Percentiles rank a stretch among this genome's conserved stretches.
phyloP scores from a whole-genome alignment of 306 rosid genomes.

The Quillaja saponaria region DNA sequence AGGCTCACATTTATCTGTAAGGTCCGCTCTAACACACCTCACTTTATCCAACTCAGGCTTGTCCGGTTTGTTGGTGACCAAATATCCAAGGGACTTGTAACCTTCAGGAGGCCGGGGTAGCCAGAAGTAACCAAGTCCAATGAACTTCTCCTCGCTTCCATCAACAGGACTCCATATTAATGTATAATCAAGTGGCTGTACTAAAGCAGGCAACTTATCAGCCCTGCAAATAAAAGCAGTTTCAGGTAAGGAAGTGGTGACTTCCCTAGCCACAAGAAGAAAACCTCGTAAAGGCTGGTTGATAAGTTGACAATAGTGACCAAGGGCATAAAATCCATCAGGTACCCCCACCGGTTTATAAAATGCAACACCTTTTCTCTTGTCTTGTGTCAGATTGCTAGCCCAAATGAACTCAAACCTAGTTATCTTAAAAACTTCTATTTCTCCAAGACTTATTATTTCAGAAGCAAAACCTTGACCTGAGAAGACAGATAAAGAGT shows the following conservation, averaged over 20 bases:
- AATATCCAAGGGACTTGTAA: conserved; percentile 68
- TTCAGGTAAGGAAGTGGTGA: conserved; percentile 33
- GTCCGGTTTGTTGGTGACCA: conserved; percentile 57
- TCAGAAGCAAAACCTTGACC: conserved; percentile 81
- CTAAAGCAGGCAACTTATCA: conserved; percentile 51
- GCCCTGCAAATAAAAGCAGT: conserved; percentile 19
- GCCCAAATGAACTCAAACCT: conserved; percentile 65
- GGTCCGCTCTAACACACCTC: conserved; percentile 73
- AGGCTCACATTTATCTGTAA: conserved; percentile 66
- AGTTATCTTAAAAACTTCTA: conserved; percentile 62
- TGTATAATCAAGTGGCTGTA: conserved; percentile 65
- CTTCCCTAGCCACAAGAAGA: conserved; percentile 74
- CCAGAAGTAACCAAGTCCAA: conserved; percentile 70
- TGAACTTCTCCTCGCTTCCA: conserved; percentile 40
- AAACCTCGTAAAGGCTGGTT: conserved; percentile 62
- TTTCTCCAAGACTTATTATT: conserved; percentile 63
- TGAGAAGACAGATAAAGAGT: conserved; percentile 35
- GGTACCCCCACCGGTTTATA: conserved; percentile 74
- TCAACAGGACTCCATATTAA: conserved; percentile 63
- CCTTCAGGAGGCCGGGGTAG: conserved; percentile 80
- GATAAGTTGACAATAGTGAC: conserved; percentile 73
- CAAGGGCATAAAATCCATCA: conserved; percentile 66
- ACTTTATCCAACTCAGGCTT: conserved; percentile 74
- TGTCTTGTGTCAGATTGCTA: conserved; percentile 39
- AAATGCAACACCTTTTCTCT: conserved; percentile 50